A percentile compares a stretch with the other conserved stretches of the same genome.
Evolutionary conservation across 2,329 filamentous ascomycete genomes (phyloP).

Genomic region (Claviceps spartinae): DNA sequence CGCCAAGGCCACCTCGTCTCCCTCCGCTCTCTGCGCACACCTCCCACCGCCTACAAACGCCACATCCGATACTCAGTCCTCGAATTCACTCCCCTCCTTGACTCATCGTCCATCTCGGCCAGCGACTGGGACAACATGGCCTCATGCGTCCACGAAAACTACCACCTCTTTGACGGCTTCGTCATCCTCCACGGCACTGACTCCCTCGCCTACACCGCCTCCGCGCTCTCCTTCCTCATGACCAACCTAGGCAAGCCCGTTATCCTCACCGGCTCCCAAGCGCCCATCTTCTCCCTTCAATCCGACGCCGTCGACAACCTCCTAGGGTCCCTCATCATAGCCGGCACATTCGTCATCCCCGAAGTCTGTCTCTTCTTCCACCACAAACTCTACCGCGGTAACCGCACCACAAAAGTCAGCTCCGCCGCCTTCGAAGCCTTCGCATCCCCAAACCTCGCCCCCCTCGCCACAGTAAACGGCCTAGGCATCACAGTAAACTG

Average conservation of each 20-base stretch:
- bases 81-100: conserved; percentile 73
- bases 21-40: conserved; percentile 63
- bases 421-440: conserved; percentile 81
- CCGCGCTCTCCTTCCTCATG: conserved; percentile 87
- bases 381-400: conserved; percentile 78
- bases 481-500: conserved; percentile 71
- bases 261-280: conserved; percentile 69
- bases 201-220: conserved; percentile 78
- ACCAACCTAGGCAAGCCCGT: conserved; percentile 83
- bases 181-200: conserved; percentile 86
- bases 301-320: conserved; percentile 88
- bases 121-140: conserved; percentile 80
- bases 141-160: conserved; percentile 66
- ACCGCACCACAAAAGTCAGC: conserved; percentile 76
- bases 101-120: conserved; percentile 82
- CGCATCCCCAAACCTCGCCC: conserved; percentile 71
- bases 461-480: conserved; percentile 69
- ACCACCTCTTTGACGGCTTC: conserved; percentile 79
- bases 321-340: conserved; percentile 75
- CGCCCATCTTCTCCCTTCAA: conserved; percentile 80
- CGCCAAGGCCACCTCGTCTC: conserved; percentile 33
- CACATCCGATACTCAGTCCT: conserved; percentile 73
- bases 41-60: conserved; percentile 63
- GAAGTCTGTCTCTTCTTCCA: conserved; percentile 93
- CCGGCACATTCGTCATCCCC: conserved; percentile 82